Evolutionary conservation across 192 early-diverging fungal genomes (phyloP).

Genomic region (Podila minutissima): DNA sequence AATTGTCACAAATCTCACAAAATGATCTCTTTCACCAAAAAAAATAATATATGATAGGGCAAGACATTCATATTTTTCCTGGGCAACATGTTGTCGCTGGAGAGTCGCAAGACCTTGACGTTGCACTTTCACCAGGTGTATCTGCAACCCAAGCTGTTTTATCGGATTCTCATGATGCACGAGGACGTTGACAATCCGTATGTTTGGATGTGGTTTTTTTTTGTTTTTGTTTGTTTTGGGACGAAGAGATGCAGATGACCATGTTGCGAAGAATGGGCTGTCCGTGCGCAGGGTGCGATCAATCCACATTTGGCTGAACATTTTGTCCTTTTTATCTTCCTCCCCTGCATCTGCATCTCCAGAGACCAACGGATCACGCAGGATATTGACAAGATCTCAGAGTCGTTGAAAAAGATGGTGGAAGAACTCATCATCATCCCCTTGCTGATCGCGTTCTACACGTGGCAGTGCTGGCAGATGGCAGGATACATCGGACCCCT

Average conservation of each 20-base stretch:
- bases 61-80: constrained; percentile 69
- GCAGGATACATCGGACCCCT: constrained; percentile 74
- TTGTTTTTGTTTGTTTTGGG: neutral
- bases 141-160: constrained; percentile 63
- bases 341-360: constrained; percentile 15
- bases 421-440: constrained; percentile 78
- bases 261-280: neutral
- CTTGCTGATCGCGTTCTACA: constrained; percentile 81
- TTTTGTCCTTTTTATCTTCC: constrained; percentile 23
- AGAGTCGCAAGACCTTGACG: constrained; percentile 69
- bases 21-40: no score
- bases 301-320: neutral
- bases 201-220: constrained; percentile 8
- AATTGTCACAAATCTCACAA: no score
- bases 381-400: constrained; percentile 86
- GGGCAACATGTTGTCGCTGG: constrained; percentile 70
- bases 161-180: constrained; percentile 63
- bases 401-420: constrained; percentile 64
- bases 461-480: constrained; percentile 73
- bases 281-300: neutral
- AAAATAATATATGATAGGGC: constrained; percentile 25
- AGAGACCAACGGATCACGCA: constrained; percentile 91
- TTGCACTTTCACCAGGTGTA: constrained; percentile 71
- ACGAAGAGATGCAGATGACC: neutral
- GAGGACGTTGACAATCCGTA: constrained; percentile 78